A percentile compares a stretch with the other conserved stretches of the same genome.
Evolutionary conservation across 441 rosid genomes (phyloP).

Genomic region (Dalechampia spathulata): DNA sequence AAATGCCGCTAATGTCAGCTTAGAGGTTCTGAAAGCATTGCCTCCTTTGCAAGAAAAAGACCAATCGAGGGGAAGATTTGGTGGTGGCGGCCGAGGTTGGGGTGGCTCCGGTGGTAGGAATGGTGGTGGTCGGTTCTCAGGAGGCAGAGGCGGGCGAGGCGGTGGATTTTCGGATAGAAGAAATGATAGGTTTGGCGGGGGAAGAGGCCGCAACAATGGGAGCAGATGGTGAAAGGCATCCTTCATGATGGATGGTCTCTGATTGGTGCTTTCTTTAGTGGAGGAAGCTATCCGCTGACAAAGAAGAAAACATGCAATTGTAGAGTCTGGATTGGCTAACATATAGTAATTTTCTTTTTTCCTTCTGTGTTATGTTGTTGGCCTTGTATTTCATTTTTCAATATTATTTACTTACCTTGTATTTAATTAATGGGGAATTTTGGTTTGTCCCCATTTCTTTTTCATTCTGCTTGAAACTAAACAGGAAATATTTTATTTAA

Average conservation of each 20-base stretch:
- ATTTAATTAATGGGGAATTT: slow-evolving; percentile 14
- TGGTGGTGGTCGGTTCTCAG: slow-evolving; percentile 32
- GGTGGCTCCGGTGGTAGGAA: slow-evolving; percentile 36
- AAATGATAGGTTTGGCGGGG: slow-evolving; percentile 35
- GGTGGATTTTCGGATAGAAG: slow-evolving; percentile 37
- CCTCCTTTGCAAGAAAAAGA: slow-evolving; percentile 79
- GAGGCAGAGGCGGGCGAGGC: slow-evolving; percentile 42
- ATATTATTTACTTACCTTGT: not conserved
- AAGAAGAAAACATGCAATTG: slow-evolving; percentile 10
- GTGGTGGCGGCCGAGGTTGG: slow-evolving; percentile 33
- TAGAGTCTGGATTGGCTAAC: not conserved
- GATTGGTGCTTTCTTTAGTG: not conserved
- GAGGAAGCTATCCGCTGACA: slow-evolving; percentile 10
- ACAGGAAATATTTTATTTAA: no score
- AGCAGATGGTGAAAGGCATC: slow-evolving; percentile 36
- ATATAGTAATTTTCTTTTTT: not conserved
- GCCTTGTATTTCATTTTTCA: not conserved
- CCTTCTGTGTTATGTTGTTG: no score
- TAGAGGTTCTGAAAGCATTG: slow-evolving; percentile 55
- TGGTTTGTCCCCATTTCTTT: slow-evolving; percentile 7
- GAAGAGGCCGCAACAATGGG: slow-evolving; percentile 27
- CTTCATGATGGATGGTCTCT: not conserved
- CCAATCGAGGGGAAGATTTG: slow-evolving; percentile 53
- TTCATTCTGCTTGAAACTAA: slow-evolving; percentile 5
- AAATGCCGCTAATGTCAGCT: slow-evolving; percentile 57